These are phyloP conservation scores for Patellaria atrata DNA, from an alignment of 495 filamentous ascomycete species.

Conservation along the genomic window DNA sequence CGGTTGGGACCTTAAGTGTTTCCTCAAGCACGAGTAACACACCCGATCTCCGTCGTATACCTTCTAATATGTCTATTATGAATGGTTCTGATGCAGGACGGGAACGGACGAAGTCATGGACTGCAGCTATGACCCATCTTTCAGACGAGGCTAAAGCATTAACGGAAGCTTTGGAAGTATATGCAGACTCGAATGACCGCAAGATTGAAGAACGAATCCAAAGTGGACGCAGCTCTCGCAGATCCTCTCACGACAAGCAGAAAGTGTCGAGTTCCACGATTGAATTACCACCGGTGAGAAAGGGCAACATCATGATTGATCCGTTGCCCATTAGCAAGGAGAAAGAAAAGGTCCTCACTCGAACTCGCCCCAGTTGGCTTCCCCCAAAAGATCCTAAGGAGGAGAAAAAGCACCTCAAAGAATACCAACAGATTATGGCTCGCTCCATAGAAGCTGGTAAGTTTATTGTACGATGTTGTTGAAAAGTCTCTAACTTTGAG, in stretches of 20 bases:
- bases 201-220: conserved; percentile 37
- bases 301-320: conserved; percentile 89
- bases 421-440: conserved; percentile 91
- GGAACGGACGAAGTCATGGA: conserved; percentile 71
- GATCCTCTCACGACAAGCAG: conserved; percentile 23
- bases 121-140: conserved; percentile 57
- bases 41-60: no score
- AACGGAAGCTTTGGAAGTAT: conserved; percentile 76
- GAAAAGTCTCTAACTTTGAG: background rate
- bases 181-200: conserved; percentile 44
- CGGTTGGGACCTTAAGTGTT: no score
- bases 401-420: conserved; percentile 77
- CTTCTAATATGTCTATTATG: background rate
- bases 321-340: conserved; percentile 90
- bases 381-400: conserved; percentile 89
- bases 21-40: no score
- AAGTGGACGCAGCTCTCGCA: conserved; percentile 32
- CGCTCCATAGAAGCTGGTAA: conserved; percentile 56
- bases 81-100: conserved; percentile 5
- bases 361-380: conserved; percentile 88
- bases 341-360: conserved; percentile 81
- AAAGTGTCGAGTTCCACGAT: conserved; percentile 30
- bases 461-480: conserved; percentile 11
- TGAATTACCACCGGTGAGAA: conserved; percentile 69
- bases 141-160: conserved; percentile 79